phyloP scores from a whole-genome alignment of 2,329 filamentous ascomycete genomes.

The Colletotrichum navitas region DNA sequence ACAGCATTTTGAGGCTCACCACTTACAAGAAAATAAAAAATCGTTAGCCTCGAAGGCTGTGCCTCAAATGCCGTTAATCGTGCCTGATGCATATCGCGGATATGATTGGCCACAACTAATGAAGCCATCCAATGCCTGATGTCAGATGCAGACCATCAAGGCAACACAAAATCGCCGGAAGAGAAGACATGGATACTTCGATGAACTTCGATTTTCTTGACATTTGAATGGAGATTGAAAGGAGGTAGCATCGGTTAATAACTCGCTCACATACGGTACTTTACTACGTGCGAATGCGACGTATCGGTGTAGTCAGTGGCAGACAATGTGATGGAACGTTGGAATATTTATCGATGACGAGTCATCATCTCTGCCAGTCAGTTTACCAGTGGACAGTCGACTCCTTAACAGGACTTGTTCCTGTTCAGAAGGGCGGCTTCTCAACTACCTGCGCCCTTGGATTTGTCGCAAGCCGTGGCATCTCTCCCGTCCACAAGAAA shows the following conservation, averaged over 20 bases:
- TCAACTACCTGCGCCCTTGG: not conserved
- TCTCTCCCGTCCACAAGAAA: not conserved
- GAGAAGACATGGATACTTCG: not conserved
- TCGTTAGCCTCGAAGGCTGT: not conserved
- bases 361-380: not conserved
- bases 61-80: not conserved
- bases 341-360: not conserved
- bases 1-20: slow-evolving; percentile 6
- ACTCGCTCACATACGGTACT: not conserved
- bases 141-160: not conserved
- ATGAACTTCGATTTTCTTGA: not conserved
- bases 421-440: not conserved
- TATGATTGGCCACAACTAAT: slow-evolving; percentile 3
- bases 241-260: not conserved
- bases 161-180: not conserved
- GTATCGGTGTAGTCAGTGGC: not conserved
- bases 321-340: not conserved
- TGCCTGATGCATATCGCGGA: slow-evolving; percentile 6
- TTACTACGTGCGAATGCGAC: not conserved
- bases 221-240: not conserved
- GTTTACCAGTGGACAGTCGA: not conserved
- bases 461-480: not conserved
- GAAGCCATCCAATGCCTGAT: slow-evolving; percentile 4
- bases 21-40: too few species aligned
- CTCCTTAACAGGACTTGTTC: not conserved